Base-by-base conservation (phyloP, 495 filamentous ascomycete genomes). In the Lepidopterella palustris region DNA sequence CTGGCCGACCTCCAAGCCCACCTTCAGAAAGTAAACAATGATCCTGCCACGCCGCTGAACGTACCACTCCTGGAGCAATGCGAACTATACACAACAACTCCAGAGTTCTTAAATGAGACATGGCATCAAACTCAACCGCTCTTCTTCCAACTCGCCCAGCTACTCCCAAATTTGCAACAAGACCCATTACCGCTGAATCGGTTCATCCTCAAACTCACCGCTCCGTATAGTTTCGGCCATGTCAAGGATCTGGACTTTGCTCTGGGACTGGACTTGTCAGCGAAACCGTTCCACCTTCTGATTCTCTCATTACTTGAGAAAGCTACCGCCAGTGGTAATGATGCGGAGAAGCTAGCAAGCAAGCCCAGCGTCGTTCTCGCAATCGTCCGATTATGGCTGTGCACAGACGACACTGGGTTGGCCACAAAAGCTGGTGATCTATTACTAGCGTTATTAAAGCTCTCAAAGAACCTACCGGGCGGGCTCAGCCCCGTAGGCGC, bases 271-370 rank as follows among this genome's bases (percentile, higher is more conserved):
- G 72, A 80, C 39, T 73, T 77, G 47, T 79, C 78, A 1, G 80
- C 82, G 2, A 76, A 79, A 15, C 80, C 85, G 0, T 82, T 87
- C 65, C 90, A 92, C 65, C 65, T 85, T 10, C 78, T 92, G 20
- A 86, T 82, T 55, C 78, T 95, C 26, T 76, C 80, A 2, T 70
- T 95, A 54, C 72, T 96, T 48, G 78, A 80, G 60, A 95, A 95
- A 67, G 90, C 89, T 9, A 77, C 82, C 23, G 62, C 73, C 10
- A 71, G 72, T 23, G 77, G 82, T 2, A 77, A 76, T 53, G 86
- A 92, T 69, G 82, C 83, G 35, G 84, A 82, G 27, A 83, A 87
- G 52, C 78, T 93, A 10, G 80, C 79, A 28, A 69, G 60, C 45
- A 83, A 87, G 71, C 77, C 82, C 5, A 77, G 78, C 0, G 67